These are phyloP conservation scores for Citrus trifoliata DNA, from an alignment of 345 rosid genomes.

Conservation along the genomic window DNA sequence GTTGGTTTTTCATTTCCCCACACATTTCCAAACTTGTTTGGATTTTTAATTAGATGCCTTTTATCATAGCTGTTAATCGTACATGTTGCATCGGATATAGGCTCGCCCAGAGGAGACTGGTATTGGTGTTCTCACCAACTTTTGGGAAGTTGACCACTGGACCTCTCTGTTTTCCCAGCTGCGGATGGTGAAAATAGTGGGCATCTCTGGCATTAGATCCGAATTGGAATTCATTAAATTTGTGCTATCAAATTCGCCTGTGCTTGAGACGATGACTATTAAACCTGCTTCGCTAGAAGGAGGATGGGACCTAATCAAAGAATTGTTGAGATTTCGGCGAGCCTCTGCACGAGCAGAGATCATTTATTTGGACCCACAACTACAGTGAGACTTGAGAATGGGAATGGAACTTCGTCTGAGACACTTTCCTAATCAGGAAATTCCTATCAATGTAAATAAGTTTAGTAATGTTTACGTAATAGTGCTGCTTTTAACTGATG, in stretches of 20 bases:
- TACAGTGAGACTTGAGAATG: not conserved
- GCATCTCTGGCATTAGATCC: constrained; percentile 39
- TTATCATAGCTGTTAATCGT: not conserved
- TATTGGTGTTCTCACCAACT: constrained; percentile 17
- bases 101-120: constrained; percentile 49
- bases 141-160: constrained; percentile 50
- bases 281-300: constrained; percentile 44
- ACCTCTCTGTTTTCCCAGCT: constrained; percentile 44
- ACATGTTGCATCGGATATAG: constrained; percentile 23
- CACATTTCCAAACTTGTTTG: not conserved
- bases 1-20: constrained; percentile 24
- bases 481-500: too few relatives aligned
- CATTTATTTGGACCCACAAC: constrained; percentile 42
- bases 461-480: not conserved
- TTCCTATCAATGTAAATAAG: not conserved
- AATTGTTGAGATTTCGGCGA: constrained; percentile 53
- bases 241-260: constrained; percentile 55
- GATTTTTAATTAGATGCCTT: not conserved
- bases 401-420: not conserved
- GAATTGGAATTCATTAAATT: constrained; percentile 60
- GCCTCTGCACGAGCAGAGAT: constrained; percentile 55
- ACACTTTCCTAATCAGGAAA: not conserved
- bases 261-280: constrained; percentile 55
- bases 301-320: constrained; percentile 49
- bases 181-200: constrained; percentile 39